Conservation (phyloP, 176 grass and related monocot species). For the Avena sativa region DNA sequence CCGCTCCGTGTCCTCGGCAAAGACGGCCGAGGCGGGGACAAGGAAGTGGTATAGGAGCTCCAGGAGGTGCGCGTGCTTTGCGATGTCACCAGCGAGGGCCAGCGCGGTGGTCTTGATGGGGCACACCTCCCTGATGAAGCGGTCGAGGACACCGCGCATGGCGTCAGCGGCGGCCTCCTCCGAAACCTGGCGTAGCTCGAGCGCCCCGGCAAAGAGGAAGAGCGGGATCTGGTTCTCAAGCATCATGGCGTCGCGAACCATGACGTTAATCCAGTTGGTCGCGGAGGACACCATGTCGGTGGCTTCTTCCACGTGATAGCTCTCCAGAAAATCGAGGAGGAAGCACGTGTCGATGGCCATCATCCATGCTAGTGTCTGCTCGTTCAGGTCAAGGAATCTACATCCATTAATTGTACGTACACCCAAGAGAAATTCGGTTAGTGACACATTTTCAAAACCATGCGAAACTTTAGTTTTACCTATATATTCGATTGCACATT, state of each 20-base stretch:
- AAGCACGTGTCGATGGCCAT: conserved; percentile 79
- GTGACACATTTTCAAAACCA: neutral
- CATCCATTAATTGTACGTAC: neutral
- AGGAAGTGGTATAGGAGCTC: conserved; percentile 71
- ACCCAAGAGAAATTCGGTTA: neutral
- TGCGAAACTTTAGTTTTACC: neutral
- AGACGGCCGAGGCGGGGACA: conserved; percentile 34
- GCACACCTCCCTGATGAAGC: conserved; percentile 59
- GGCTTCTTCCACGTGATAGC: conserved; percentile 50
- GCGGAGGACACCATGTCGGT: conserved; percentile 61
- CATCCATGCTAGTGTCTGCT: conserved; percentile 80
- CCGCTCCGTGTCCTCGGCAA: neutral
- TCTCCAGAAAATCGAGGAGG: conserved; percentile 75
- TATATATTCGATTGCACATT: neutral
- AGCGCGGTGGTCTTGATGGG: conserved; percentile 64
- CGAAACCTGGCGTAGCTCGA: conserved; percentile 45
- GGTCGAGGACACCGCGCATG: neutral
- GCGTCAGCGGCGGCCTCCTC: conserved; percentile 40
- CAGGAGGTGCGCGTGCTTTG: conserved; percentile 60
- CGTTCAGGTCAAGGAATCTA: conserved; percentile 67
- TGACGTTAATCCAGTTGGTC: conserved; percentile 64
- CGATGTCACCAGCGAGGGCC: conserved; percentile 27
- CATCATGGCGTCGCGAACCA: conserved; percentile 79
- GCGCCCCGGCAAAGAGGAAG: conserved; percentile 55
- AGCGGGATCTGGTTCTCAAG: conserved; percentile 83